A percentile compares a stretch with the other conserved stretches of the same genome.
Evolutionary conservation across 331 rosid species (phyloP).

Genomic region (Phaseolus coccineus): DNA sequence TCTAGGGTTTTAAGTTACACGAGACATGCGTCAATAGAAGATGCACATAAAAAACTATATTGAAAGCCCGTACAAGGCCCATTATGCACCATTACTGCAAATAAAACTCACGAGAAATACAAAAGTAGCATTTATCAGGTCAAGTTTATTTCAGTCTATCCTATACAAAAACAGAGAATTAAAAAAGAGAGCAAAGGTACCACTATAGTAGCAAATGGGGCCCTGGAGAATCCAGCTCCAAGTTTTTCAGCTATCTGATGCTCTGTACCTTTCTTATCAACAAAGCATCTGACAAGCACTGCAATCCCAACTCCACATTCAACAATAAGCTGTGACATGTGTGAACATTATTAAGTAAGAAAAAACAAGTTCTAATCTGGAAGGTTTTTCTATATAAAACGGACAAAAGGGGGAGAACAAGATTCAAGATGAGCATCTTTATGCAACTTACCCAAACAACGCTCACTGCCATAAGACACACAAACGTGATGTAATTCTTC

Average conservation of each 20-base stretch:
- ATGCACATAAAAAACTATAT: not conserved
- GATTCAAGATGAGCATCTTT: slow-evolving; percentile 39
- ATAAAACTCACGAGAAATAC: slow-evolving; percentile 7
- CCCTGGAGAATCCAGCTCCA: slow-evolving; percentile 78
- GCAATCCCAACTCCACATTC: slow-evolving; percentile 85
- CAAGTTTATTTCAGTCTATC: slow-evolving; percentile 27
- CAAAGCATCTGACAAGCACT: slow-evolving; percentile 83
- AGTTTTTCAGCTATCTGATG: slow-evolving; percentile 73
- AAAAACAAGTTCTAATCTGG: slow-evolving; percentile 10
- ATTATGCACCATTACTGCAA: not conserved
- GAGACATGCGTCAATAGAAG: slow-evolving; percentile 17
- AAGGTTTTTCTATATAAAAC: slow-evolving; percentile 18
- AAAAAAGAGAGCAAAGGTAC: slow-evolving; percentile 49
- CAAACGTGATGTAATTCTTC: slow-evolving; percentile 76
- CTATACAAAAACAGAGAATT: slow-evolving; percentile 18
- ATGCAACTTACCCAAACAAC: slow-evolving; percentile 72
- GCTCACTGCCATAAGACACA: slow-evolving; percentile 87
- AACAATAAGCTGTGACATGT: slow-evolving; percentile 64
- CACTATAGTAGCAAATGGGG: slow-evolving; percentile 79
- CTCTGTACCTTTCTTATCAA: slow-evolving; percentile 72
- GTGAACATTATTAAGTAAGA: slow-evolving; percentile 36
- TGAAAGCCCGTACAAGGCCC: slow-evolving; percentile 9
- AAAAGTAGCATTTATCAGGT: slow-evolving; percentile 3
- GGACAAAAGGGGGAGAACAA: not conserved
- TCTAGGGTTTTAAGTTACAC: slow-evolving; percentile 15